These are phyloP conservation scores for Botrytis byssoidea DNA, from an alignment of 2,329 filamentous ascomycete species.

Conservation along the genomic window DNA sequence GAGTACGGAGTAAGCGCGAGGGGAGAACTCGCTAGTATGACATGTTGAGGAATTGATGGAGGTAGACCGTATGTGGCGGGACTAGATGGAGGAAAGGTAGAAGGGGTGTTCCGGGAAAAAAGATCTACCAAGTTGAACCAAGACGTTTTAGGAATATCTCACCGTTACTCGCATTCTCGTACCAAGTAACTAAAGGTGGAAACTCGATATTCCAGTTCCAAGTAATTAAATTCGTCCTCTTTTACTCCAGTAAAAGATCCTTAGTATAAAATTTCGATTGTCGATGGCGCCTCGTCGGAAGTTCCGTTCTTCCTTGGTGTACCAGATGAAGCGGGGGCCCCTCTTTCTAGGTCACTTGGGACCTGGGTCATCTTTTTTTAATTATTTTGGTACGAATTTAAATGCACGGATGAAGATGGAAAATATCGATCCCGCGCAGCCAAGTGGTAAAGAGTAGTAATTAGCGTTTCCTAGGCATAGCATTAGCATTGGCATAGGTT, in stretches of 20 bases:
- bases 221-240: neutral
- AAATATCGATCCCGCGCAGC: slow-evolving; percentile 9
- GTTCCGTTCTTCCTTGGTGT: slow-evolving; percentile 2
- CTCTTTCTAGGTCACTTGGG: slow-evolving; percentile 10
- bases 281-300: slow-evolving; percentile 5
- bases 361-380: neutral
- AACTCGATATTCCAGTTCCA: neutral
- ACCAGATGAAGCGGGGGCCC: slow-evolving; percentile 3
- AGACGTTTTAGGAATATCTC: neutral
- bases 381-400: neutral
- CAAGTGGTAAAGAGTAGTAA: neutral
- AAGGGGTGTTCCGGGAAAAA: neutral
- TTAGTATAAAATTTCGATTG: slow-evolving; percentile 6
- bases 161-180: neutral
- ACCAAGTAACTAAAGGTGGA: neutral
- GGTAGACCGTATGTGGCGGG: neutral
- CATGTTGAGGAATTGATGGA: neutral
- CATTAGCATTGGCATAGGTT: neutral
- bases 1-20: neutral
- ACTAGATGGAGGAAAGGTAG: neutral
- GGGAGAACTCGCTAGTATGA: slow-evolving; percentile 1
- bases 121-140: neutral
- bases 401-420: slow-evolving; percentile 12
- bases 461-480: neutral
- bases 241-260: slow-evolving; percentile 3